Evolutionary conservation across 202 grass and related monocot genomes (phyloP).

Genomic region (Elaeis oleifera): DNA sequence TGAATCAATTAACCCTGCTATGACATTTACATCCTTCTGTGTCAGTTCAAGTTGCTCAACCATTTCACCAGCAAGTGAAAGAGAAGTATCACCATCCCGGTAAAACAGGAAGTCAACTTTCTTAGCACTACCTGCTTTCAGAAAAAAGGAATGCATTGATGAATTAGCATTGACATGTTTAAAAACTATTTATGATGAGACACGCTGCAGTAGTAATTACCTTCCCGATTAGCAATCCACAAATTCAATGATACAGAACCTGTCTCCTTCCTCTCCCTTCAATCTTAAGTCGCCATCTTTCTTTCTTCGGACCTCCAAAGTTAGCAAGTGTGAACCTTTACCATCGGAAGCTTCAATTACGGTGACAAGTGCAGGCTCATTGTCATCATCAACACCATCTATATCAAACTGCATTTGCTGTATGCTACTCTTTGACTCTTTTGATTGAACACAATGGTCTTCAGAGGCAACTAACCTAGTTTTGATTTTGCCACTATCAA

Average conservation of each 20-base stretch:
- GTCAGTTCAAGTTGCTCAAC: slow-evolving; percentile 31
- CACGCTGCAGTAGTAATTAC: slow-evolving; percentile 12
- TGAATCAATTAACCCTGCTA: slow-evolving; percentile 45
- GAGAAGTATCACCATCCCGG: slow-evolving; percentile 29
- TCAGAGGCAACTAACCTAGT: background rate
- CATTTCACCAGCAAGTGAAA: slow-evolving; percentile 44
- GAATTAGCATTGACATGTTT: slow-evolving; percentile 2
- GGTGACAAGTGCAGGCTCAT: slow-evolving; percentile 24
- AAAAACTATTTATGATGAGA: background rate
- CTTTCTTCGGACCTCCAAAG: slow-evolving; percentile 19
- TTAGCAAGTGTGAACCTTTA: slow-evolving; percentile 7
- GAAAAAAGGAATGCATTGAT: background rate
- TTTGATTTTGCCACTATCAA: background rate
- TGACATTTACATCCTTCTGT: slow-evolving; percentile 25
- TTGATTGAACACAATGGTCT: background rate
- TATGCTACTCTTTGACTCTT: background rate
- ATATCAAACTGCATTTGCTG: background rate
- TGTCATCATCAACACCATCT: background rate
- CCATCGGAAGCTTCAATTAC: slow-evolving; percentile 19
- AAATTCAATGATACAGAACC: slow-evolving; percentile 24
- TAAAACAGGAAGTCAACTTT: slow-evolving; percentile 36
- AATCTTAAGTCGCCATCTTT: slow-evolving; percentile 26
- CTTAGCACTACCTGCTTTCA: slow-evolving; percentile 28
- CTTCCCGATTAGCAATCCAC: slow-evolving; percentile 38
- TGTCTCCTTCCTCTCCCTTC: slow-evolving; percentile 22